Percentiles rank a stretch among this genome's conserved stretches.
Evolutionary conservation across 1,284 basidiomycete species (phyloP).

Genomic region (Mycena citricolor): DNA sequence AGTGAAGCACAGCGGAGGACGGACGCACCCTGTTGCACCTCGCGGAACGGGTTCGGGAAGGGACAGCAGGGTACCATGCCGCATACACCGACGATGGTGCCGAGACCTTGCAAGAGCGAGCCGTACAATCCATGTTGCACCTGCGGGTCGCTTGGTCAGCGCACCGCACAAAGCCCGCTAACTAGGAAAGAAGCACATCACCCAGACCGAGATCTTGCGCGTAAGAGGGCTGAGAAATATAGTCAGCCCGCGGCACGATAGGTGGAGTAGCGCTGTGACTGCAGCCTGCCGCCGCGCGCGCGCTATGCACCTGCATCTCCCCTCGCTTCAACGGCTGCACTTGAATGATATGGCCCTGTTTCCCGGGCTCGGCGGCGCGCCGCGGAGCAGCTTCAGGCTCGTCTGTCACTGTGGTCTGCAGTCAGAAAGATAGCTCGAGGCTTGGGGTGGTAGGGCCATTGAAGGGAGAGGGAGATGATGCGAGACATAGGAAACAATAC

Average conservation of each 20-base stretch:
- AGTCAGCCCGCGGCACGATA: conserved; percentile 3
- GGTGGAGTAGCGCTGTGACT: conserved; percentile 10
- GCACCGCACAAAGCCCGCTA: too few relatives aligned
- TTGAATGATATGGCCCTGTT: conserved; percentile 46
- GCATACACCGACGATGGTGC: conserved; percentile 54
- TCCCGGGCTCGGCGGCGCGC: conserved; percentile 10
- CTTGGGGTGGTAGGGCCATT: not conserved
- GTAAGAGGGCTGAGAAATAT: conserved; percentile 68
- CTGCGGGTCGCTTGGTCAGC: too few relatives aligned
- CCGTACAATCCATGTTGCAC: conserved; percentile 88
- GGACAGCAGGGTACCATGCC: conserved; percentile 91
- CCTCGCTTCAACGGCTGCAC: conserved; percentile 81
- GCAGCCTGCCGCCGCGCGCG: conserved; percentile 1
- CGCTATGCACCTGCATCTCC: conserved; percentile 75
- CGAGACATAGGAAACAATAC: conserved; percentile 24
- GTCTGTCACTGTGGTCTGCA: conserved; percentile 20
- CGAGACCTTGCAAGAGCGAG: conserved; percentile 71
- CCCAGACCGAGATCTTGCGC: conserved; percentile 81
- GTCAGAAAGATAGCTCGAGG: conserved; percentile 16
- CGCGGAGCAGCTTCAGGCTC: conserved; percentile 5
- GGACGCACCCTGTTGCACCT: conserved; percentile 71
- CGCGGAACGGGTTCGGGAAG: conserved; percentile 74
- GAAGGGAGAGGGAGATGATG: conserved; percentile 18
- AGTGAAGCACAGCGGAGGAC: conserved; percentile 8
- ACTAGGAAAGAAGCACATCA: conserved; percentile 41